A percentile compares a stretch with the other conserved stretches of the same genome.
Evolutionary conservation across 1,284 basidiomycete species (phyloP).

Genomic region (Grifola frondosa): DNA sequence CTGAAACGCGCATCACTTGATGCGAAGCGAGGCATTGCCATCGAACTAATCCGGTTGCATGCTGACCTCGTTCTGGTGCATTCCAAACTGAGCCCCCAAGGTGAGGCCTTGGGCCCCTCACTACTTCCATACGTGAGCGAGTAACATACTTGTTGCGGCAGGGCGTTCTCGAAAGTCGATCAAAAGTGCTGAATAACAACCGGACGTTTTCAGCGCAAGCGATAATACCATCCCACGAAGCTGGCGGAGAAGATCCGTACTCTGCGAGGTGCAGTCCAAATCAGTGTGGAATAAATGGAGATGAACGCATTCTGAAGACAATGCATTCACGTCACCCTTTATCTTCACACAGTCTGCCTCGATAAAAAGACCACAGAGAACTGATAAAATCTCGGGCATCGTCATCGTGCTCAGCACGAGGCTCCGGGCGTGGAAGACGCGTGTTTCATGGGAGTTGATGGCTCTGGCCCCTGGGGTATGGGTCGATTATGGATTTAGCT

Average conservation of each 20-base stretch:
- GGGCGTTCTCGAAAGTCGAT: conserved; percentile 24
- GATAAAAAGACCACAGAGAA: conserved; percentile 12
- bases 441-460: conserved; percentile 21
- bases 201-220: conserved; percentile 20
- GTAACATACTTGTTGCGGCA: conserved; percentile 23
- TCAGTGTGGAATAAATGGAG: conserved; percentile 6
- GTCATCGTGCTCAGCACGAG: conserved; percentile 28
- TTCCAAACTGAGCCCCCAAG: conserved; percentile 29
- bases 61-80: conserved; percentile 31
- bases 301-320: neutral
- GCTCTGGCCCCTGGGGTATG: conserved; percentile 24
- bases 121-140: conserved; percentile 26
- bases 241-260: conserved; percentile 16
- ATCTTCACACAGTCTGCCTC: conserved; percentile 20
- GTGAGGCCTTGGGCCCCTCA: conserved; percentile 35
- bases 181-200: conserved; percentile 25
- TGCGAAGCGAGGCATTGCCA: conserved; percentile 27
- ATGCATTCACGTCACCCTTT: conserved; percentile 9
- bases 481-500: conserved; percentile 11
- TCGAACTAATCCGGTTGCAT: conserved; percentile 28
- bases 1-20: conserved; percentile 29
- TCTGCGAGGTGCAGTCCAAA: conserved; percentile 13
- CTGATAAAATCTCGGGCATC: conserved; percentile 22
- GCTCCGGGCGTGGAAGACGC: conserved; percentile 25
- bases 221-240: conserved; percentile 17